phyloP scores from a whole-genome alignment of 2,329 filamentous ascomycete species.

The Diplodia seriata region DNA sequence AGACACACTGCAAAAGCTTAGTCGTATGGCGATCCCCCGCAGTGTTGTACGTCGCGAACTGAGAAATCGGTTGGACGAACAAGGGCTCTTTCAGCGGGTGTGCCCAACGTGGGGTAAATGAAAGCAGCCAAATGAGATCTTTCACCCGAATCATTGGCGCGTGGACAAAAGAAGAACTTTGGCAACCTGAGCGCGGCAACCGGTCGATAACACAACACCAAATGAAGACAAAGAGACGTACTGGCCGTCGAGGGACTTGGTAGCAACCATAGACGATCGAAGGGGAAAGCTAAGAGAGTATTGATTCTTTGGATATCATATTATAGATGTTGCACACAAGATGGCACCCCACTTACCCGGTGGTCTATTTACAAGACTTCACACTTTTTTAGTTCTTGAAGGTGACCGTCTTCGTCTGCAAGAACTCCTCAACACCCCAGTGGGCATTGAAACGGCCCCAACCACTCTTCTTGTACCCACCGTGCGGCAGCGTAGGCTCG shows the following conservation, averaged over 20 bases:
- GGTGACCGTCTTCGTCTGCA: constrained; percentile 52
- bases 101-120: neutral
- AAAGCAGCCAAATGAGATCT: neutral
- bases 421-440: constrained; percentile 56
- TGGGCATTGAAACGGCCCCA: constrained; percentile 57
- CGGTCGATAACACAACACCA: neutral
- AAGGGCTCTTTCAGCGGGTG: neutral
- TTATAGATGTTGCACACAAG: neutral
- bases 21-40: neutral
- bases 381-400: constrained; percentile 43
- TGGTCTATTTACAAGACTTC: neutral
- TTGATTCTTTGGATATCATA: constrained; percentile 18
- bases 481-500: constrained; percentile 56
- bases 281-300: neutral
- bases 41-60: neutral
- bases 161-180: neutral
- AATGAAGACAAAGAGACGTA: neutral
- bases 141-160: neutral
- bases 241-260: neutral
- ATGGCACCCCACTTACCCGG: constrained; percentile 1
- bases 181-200: neutral
- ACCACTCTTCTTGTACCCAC: constrained; percentile 58
- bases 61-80: neutral
- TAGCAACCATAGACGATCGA: neutral
- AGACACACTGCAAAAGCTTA: neutral